Evolutionary conservation across 148 eudicot genomes (phyloP), one percentile per base, ranked within the genome.

Genomic region (Talinum fruticosum): DNA sequence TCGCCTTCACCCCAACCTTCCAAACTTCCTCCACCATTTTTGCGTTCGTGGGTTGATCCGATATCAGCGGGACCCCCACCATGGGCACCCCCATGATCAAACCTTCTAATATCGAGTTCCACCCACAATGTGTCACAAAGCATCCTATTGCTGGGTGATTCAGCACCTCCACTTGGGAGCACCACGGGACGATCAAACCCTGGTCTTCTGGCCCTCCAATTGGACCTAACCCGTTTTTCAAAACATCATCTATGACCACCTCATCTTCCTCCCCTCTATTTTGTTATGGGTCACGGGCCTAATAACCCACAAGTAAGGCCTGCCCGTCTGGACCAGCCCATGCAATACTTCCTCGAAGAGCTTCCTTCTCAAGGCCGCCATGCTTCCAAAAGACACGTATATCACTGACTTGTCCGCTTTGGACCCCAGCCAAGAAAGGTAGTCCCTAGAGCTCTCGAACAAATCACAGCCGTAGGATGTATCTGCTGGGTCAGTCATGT

Each of bases 321-420:
- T 38, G 0, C 37, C 67, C n/a, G 76, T 79, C 24, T 66, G 76
- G 1, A 76, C 29, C n/a, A 90, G 62, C 6, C 88, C 88, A 2
- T 74, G 69, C 6, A 78, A 68, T 33, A 90, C 82, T 51, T 90
- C 90, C 24, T 76, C 82, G 65, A 80, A 72, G 75, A 85, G 88
- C 23, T 65, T 75, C 32, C 75, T 71, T 29, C 57, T 49, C 23
- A 88, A 21, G 29, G 34, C 71, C 3, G 67, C 61, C 23, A 86
- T 32, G 62, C 86, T 88, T 7, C 93, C 91, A 72, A 88, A 88
- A 18, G 93, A 84, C 32, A 82, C 84, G 24, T 88, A 90, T 1
- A 90, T 51, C 2, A 90, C 90, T 0, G 89, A 88, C 6, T 21
- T 24, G 18, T 80, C 74, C 3, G 70, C 75, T 38, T 85, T 82